Evolutionary conservation across 2,329 filamentous ascomycete genomes (phyloP).

Genomic region (Clonostachys rhizophaga): DNA sequence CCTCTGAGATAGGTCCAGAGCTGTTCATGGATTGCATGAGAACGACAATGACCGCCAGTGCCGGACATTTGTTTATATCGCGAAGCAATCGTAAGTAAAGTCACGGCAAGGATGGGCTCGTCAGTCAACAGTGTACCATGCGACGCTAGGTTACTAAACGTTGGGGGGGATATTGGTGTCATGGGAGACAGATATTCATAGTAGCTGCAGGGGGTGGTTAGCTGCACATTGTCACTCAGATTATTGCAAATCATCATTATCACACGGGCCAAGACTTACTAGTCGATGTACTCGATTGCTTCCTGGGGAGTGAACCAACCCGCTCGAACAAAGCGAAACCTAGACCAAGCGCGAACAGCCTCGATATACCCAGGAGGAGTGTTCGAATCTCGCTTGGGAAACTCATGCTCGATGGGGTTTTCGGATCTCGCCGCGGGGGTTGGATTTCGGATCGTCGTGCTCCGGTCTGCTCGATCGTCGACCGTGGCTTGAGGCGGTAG

Average conservation of each 20-base stretch:
- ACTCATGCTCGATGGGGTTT: slow-evolving; percentile 38
- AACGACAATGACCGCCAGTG: slow-evolving; percentile 75
- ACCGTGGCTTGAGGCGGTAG: slow-evolving; percentile 8
- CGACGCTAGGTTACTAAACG: slow-evolving; percentile 77
- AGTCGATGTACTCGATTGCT: slow-evolving; percentile 89
- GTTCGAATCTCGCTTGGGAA: slow-evolving; percentile 36
- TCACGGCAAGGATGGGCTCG: slow-evolving; percentile 89
- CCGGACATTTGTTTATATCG: slow-evolving; percentile 78
- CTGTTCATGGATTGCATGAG: slow-evolving; percentile 90
- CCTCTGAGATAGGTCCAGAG: slow-evolving; percentile 91
- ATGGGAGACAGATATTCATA: slow-evolving; percentile 87
- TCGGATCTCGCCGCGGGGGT: slow-evolving; percentile 11
- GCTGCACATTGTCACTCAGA: not conserved
- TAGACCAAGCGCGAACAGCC: slow-evolving; percentile 81
- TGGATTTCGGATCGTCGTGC: not conserved
- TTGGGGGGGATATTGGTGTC: slow-evolving; percentile 89
- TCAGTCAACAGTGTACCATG: slow-evolving; percentile 79
- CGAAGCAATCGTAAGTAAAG: slow-evolving; percentile 85
- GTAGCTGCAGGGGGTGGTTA: slow-evolving; percentile 51
- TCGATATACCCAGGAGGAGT: slow-evolving; percentile 55
- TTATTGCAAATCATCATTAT: not conserved
- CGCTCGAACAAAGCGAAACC: slow-evolving; percentile 90
- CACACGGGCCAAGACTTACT: slow-evolving; percentile 46
- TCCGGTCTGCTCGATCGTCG: slow-evolving; percentile 3
- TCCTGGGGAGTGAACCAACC: slow-evolving; percentile 96